Base-by-base conservation (phyloP, 2,329 filamentous ascomycete species). In the Scedosporium boydii region DNA sequence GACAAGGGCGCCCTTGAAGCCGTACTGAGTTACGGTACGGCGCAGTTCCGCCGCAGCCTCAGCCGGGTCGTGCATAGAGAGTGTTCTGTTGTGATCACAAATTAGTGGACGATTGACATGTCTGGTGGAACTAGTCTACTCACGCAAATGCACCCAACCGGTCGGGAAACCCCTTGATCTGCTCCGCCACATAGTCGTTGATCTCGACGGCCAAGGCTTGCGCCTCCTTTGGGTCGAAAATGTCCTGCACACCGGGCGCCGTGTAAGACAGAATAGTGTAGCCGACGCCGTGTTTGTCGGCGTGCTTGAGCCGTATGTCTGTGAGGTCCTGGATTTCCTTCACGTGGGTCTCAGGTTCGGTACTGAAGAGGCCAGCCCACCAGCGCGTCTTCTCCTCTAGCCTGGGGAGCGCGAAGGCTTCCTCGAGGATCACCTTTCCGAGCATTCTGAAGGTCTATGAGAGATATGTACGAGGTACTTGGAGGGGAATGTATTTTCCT, bases 1-100 rank as follows among this genome's bases (percentile, higher is more conserved):
- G 56, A 88, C 78, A 4, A 88, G 72, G 3, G 79, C 83, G 2
- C 86, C 85, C 64, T 83, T 80, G 74, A 88, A 87, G n/a, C 84
- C 83, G 58, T 81, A 75, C 64, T 85, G 71, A 1, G 74, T 80
- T 4, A 88, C 80, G 60, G 80, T 83, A 59, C 82, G 76, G 55
- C 71, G 70, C 2, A 85, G 74, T 65, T 85, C 83, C 2, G 70
- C 72, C 1, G 77, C 76, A 7, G 82, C 82, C 61, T 81, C 72
- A 0, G 72, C 66, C 0, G 82, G 81, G 65, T 83, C 73, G 68
- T 84, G 82, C 82, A 81, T 81, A 14, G 79, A 80, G 0, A 81
- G 70, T 1, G 76, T 76, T 0, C 75, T 76, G 44, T 62, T 29
- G 58, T 2, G 6, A 7, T 29, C 27, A 12, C 34, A 12, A 38